Percentiles rank a stretch among this genome's conserved stretches.
phyloP scores from a whole-genome alignment of 1,139 yeast species.

The Taphrina deformans region DNA sequence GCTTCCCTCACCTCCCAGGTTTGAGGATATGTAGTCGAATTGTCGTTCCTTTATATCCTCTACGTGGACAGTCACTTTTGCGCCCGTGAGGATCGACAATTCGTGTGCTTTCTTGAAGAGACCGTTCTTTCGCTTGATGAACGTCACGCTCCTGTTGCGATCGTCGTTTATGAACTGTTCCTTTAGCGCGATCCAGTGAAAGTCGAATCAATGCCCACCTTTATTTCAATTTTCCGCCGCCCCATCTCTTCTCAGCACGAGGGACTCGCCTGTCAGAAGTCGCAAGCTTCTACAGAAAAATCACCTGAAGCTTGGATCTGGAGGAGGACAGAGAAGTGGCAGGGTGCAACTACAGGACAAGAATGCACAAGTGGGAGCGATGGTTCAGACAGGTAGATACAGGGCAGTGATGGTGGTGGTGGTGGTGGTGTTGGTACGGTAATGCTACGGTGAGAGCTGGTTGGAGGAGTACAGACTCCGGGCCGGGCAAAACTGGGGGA shows the following conservation, averaged over 20 bases:
- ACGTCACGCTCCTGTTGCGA: conserved; percentile 74
- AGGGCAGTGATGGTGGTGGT: background rate
- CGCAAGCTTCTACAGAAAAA: background rate
- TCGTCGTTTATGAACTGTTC: conserved; percentile 63
- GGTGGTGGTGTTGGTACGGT: background rate
- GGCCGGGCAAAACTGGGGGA: background rate
- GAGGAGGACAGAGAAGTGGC: too few relatives aligned
- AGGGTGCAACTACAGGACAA: too few relatives aligned
- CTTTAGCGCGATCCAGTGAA: background rate
- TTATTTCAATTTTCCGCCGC: conserved; percentile 33
- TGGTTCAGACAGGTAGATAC: too few relatives aligned
- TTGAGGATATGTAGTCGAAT: conserved; percentile 22
- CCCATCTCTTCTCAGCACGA: conserved; percentile 20
- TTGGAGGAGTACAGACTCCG: background rate
- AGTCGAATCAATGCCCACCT: conserved; percentile 6
- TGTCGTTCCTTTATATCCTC: conserved; percentile 31
- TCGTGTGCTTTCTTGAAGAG: conserved; percentile 95
- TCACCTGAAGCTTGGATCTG: too few relatives aligned
- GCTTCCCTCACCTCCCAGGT: conserved; percentile 14
- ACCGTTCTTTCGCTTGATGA: conserved; percentile 92
- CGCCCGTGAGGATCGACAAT: conserved; percentile 85
- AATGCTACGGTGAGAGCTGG: too few relatives aligned
- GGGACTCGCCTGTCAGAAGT: background rate
- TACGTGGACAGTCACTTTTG: conserved; percentile 86
- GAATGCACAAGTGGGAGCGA: too few relatives aligned